A percentile compares a stretch with the other conserved stretches of the same genome.
phyloP scores from a whole-genome alignment of 73 alveolate species.

The Durusdinium trenchii region DNA sequence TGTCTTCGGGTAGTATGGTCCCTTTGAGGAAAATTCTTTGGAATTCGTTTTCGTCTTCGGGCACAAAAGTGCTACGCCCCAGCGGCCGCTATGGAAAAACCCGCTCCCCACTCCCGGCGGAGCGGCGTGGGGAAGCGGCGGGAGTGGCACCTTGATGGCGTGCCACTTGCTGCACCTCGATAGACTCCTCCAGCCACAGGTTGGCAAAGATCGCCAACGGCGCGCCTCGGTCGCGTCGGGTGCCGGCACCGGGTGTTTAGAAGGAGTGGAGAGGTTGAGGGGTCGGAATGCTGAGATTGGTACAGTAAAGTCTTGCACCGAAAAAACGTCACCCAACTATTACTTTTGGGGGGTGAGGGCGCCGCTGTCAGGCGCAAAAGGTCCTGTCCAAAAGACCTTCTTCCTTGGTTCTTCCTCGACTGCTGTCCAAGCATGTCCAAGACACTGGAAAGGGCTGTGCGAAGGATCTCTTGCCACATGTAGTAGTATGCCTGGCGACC shows the following conservation, averaged over 20 bases:
- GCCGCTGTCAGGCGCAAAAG: neutral
- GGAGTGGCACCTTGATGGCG: constrained; percentile 18
- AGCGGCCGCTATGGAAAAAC: neutral
- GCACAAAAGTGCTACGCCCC: neutral
- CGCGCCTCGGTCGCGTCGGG: constrained; percentile 28
- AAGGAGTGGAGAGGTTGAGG: neutral
- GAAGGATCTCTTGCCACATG: constrained; percentile 93
- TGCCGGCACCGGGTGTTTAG: too few species aligned
- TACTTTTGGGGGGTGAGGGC: neutral
- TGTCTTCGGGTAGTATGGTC: too few species aligned
- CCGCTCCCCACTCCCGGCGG: neutral
- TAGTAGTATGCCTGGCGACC: constrained; percentile 61
- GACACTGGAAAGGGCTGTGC: constrained; percentile 50
- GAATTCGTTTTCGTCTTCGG: too few species aligned
- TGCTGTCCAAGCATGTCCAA: neutral
- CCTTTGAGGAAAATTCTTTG: too few species aligned
- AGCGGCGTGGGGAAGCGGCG: neutral
- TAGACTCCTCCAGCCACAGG: constrained; percentile 90
- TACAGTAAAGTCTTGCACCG: too few species aligned
- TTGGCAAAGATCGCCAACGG: constrained; percentile 85
- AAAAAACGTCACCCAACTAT: neutral
- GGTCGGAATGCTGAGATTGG: neutral
- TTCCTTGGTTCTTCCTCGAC: neutral
- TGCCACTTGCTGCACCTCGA: constrained; percentile 69
- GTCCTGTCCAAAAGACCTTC: neutral